Evolutionary conservation across 2,329 filamentous ascomycete species (phyloP).

Genomic region (Penicillium paneum): DNA sequence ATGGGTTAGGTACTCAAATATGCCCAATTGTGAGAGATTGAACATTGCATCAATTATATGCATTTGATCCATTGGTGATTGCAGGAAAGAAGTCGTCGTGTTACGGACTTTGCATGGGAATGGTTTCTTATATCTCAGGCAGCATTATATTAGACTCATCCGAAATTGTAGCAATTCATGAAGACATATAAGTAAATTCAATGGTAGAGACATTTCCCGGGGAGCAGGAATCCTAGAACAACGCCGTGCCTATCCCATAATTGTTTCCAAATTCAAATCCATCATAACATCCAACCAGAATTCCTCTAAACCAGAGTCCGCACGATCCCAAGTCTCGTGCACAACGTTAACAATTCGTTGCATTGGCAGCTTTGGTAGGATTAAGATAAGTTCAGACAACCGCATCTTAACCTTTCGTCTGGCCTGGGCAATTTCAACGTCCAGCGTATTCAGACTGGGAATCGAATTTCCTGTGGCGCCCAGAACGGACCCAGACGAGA

Average conservation of each 20-base stretch:
- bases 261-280: slow-evolving; percentile 23
- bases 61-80: not conserved
- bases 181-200: no score
- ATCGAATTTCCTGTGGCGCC: slow-evolving; percentile 17
- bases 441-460: slow-evolving; percentile 18
- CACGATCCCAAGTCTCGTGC: slow-evolving; percentile 20
- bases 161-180: not conserved
- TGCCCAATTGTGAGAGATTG: slow-evolving; percentile 9
- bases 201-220: not conserved
- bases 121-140: not conserved
- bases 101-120: not conserved
- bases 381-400: slow-evolving; percentile 21
- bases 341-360: slow-evolving; percentile 21
- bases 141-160: not conserved
- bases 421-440: slow-evolving; percentile 24
- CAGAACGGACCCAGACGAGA: slow-evolving; percentile 18
- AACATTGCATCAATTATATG: not conserved
- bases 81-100: not conserved
- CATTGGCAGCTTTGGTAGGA: slow-evolving; percentile 22
- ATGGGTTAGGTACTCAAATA: slow-evolving; percentile 12
- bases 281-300: slow-evolving; percentile 26
- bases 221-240: not conserved
- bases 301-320: slow-evolving; percentile 15
- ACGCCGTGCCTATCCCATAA: slow-evolving; percentile 17
- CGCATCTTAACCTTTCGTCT: slow-evolving; percentile 21